A percentile compares a stretch with the other conserved stretches of the same genome.
Evolutionary conservation across 1,284 basidiomycete genomes (phyloP).

Genomic region (Irpex lacteus): DNA sequence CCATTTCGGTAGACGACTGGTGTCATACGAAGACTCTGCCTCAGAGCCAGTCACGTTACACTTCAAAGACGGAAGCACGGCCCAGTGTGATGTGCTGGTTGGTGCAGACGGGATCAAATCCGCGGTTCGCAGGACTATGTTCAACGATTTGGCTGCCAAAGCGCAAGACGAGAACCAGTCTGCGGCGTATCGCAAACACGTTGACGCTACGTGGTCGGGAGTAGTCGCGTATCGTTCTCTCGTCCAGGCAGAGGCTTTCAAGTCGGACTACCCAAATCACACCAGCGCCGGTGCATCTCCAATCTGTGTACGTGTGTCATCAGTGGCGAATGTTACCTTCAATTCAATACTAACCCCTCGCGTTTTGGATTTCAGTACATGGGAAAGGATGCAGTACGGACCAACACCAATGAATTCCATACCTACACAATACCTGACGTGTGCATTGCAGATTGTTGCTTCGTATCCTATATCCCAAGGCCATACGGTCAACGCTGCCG

Average conservation of each 20-base stretch:
- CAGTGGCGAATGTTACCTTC: no score
- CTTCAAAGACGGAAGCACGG: constrained; percentile 36
- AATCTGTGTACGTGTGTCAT: not conserved
- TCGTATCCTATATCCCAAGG: constrained; percentile 24
- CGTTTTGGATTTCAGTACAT: not conserved
- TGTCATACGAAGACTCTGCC: constrained; percentile 24
- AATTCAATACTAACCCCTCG: no score
- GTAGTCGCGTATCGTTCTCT: constrained; percentile 34
- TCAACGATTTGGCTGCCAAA: constrained; percentile 8
- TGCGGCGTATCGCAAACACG: constrained; percentile 5
- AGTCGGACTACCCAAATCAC: not conserved
- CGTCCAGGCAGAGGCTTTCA: constrained; percentile 11
- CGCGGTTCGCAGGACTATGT: constrained; percentile 35
- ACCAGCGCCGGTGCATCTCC: not conserved
- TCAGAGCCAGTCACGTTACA: constrained; percentile 10
- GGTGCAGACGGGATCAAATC: constrained; percentile 49
- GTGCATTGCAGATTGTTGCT: constrained; percentile 14
- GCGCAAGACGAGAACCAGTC: constrained; percentile 12
- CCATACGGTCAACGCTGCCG: constrained; percentile 30
- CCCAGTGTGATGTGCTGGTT: constrained; percentile 39
- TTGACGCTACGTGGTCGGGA: constrained; percentile 37
- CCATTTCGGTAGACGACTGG: constrained; percentile 37
- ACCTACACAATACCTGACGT: not conserved
- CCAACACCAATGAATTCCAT: not conserved
- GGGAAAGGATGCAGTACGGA: not conserved